phyloP scores from a whole-genome alignment of 1,139 yeast genomes.

The Candida frijolesensis region DNA sequence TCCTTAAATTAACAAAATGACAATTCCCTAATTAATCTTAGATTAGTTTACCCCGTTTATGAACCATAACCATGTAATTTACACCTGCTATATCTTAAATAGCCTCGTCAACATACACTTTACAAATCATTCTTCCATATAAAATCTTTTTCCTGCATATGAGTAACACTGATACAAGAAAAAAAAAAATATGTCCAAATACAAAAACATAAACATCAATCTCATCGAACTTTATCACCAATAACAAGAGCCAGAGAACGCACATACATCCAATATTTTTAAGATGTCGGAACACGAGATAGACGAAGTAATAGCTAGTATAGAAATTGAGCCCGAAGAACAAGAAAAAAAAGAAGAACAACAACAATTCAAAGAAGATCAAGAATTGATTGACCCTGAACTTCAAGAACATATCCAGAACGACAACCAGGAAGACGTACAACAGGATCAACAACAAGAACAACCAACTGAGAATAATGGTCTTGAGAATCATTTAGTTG shows the following conservation, averaged over 20 bases:
- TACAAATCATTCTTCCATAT: background rate
- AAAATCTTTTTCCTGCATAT: background rate
- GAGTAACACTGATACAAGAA: background rate
- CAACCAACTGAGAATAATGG: background rate
- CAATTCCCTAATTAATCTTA: too few relatives aligned
- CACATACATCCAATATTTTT: background rate
- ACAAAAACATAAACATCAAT: constrained; percentile 2
- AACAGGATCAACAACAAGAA: background rate
- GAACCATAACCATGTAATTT: too few relatives aligned
- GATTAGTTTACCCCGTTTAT: too few relatives aligned
- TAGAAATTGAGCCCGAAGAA: background rate
- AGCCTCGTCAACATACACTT: background rate
- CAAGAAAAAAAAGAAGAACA: background rate
- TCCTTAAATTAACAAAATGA: too few relatives aligned
- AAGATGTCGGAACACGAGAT: constrained; percentile 2
- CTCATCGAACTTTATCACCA: background rate
- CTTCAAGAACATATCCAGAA: background rate
- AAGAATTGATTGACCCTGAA: background rate
- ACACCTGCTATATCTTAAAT: too few relatives aligned
- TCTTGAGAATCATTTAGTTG: background rate
- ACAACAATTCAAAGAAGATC: background rate
- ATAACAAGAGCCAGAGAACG: background rate
- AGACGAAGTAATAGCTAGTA: constrained; percentile 1
- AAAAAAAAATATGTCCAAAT: background rate
- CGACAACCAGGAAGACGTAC: background rate